Evolutionary conservation across 2,329 filamentous ascomycete genomes (phyloP).

Genomic region (Coleophoma cylindrospora): DNA sequence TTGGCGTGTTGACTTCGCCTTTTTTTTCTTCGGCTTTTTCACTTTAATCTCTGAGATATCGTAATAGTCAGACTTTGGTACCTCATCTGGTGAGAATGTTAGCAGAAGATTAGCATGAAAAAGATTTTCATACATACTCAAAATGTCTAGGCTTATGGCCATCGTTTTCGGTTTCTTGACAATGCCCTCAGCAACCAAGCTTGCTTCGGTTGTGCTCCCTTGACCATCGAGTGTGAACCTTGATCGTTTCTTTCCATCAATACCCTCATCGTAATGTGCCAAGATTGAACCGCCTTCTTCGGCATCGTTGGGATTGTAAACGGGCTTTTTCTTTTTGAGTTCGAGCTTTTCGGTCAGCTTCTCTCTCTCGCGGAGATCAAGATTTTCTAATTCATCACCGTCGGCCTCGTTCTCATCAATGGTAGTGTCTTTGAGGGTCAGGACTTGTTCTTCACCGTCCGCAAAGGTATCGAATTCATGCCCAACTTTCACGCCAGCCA

Average conservation of each 20-base stretch:
- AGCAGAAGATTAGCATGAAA: slow-evolving; percentile 21
- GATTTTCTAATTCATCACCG: slow-evolving; percentile 83
- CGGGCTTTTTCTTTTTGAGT: slow-evolving; percentile 83
- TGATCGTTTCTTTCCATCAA: slow-evolving; percentile 83
- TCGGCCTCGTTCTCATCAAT: slow-evolving; percentile 81
- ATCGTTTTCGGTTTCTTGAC: slow-evolving; percentile 59
- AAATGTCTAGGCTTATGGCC: slow-evolving; percentile 72
- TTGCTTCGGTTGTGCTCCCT: slow-evolving; percentile 63
- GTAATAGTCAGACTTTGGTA: slow-evolving; percentile 79
- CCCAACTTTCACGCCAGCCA: slow-evolving; percentile 86
- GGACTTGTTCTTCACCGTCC: slow-evolving; percentile 78
- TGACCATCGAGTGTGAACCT: slow-evolving; percentile 80
- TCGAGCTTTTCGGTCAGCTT: slow-evolving; percentile 71
- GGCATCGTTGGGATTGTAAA: slow-evolving; percentile 79
- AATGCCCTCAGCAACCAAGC: slow-evolving; percentile 46
- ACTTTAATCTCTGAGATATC: slow-evolving; percentile 84
- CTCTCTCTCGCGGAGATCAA: slow-evolving; percentile 67
- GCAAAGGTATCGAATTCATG: slow-evolving; percentile 81
- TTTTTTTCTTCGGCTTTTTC: slow-evolving; percentile 92
- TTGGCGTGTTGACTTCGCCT: slow-evolving; percentile 69
- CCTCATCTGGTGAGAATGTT: slow-evolving; percentile 46
- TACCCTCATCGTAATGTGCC: slow-evolving; percentile 66
- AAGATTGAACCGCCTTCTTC: slow-evolving; percentile 42
- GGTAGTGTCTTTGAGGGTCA: slow-evolving; percentile 90
- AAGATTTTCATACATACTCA: slow-evolving; percentile 33